phyloP scores from a whole-genome alignment of 495 filamentous ascomycete species.

The Penicillium atrosanguineum region DNA sequence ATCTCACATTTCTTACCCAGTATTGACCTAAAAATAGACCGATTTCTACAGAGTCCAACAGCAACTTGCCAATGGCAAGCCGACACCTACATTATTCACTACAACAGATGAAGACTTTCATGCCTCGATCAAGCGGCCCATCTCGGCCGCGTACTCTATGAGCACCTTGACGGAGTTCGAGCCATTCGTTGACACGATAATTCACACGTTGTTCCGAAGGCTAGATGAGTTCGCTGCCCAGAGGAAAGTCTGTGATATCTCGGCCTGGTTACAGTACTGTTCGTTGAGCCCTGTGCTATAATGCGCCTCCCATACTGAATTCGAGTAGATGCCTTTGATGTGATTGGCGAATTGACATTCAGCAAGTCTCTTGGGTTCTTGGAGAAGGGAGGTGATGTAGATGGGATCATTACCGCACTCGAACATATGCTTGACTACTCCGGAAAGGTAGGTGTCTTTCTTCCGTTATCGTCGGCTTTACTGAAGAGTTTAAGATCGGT shows the following conservation, averaged over 20 bases:
- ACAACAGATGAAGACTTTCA: constrained; percentile 41
- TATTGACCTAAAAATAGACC: constrained; percentile 4
- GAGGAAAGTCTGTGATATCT: constrained; percentile 34
- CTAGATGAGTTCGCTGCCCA: constrained; percentile 32
- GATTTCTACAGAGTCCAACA: constrained; percentile 32
- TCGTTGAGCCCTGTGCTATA: not conserved
- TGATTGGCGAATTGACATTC: constrained; percentile 37
- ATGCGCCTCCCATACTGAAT: not conserved
- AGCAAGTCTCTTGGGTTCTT: constrained; percentile 40
- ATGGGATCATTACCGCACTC: constrained; percentile 27
- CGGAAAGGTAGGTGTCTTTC: constrained; percentile 8
- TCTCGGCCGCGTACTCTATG: constrained; percentile 39
- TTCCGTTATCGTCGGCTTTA: not conserved
- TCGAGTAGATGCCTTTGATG: constrained; percentile 38
- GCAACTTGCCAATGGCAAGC: constrained; percentile 22
- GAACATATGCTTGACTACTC: constrained; percentile 19
- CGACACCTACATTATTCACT: constrained; percentile 32
- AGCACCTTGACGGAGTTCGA: constrained; percentile 36
- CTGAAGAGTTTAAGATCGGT: constrained; percentile 27
- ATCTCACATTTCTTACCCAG: not conserved
- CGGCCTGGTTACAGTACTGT: constrained; percentile 43
- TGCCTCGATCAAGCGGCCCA: constrained; percentile 35
- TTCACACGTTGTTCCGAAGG: constrained; percentile 28
- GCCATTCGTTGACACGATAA: constrained; percentile 35
- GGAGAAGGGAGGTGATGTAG: constrained; percentile 35